A percentile compares a stretch with the other conserved stretches of the same genome.
phyloP scores from a whole-genome alignment of 2,329 filamentous ascomycete species.

The Ophiostoma sp. region DNA sequence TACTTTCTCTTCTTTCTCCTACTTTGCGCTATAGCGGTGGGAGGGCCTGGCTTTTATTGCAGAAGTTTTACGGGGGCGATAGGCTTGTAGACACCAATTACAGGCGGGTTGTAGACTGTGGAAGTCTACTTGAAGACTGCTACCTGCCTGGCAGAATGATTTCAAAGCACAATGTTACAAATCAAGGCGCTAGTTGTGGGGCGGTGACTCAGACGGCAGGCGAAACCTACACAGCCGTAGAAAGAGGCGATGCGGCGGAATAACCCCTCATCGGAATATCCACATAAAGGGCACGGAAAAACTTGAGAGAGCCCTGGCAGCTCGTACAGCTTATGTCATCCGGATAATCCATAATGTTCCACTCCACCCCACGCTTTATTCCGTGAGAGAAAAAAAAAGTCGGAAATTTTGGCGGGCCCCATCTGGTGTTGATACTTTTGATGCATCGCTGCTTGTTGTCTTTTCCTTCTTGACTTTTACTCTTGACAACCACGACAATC shows the following conservation, averaged over 20 bases:
- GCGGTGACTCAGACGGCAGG: conserved; percentile 11
- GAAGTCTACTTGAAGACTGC: background rate
- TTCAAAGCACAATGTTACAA: conserved; percentile 11
- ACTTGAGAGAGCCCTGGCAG: conserved; percentile 8
- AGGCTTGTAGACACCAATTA: background rate
- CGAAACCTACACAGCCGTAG: background rate
- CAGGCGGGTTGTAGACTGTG: background rate
- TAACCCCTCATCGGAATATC: conserved; percentile 22
- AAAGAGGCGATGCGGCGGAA: conserved; percentile 5
- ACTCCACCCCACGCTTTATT: background rate
- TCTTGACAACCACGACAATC: conserved; percentile 20
- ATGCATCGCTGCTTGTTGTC: background rate
- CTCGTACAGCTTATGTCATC: background rate
- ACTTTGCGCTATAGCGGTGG: background rate
- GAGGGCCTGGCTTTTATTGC: background rate
- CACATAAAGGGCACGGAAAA: conserved; percentile 25
- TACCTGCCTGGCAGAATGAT: conserved; percentile 1
- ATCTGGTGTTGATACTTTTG: background rate
- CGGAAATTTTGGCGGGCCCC: background rate
- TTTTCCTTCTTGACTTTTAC: conserved; percentile 12
- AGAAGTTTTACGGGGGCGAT: background rate
- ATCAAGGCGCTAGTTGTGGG: conserved; percentile 7
- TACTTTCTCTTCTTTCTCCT: background rate
- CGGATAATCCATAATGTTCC: background rate
- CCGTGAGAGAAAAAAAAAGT: background rate